phyloP scores from a whole-genome alignment of 2,329 filamentous ascomycete genomes.

The Didymella pomorum region DNA sequence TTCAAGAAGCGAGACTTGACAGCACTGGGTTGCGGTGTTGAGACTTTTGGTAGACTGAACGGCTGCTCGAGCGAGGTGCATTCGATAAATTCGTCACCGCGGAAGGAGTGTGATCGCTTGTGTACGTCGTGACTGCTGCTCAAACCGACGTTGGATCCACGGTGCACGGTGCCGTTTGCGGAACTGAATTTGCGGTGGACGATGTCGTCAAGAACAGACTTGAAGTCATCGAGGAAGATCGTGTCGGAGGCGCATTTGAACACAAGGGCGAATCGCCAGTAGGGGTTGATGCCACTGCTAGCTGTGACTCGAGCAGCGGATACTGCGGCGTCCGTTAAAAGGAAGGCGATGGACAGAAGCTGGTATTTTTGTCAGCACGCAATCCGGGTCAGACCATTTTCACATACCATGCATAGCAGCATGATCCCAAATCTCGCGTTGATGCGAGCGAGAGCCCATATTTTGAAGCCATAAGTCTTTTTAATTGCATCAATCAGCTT shows the following conservation, averaged over 20 bases:
- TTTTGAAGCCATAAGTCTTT: conserved; percentile 44
- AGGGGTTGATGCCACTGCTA: conserved; percentile 46
- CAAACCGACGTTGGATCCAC: conserved; percentile 21
- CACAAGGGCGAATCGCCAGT: conserved; percentile 48
- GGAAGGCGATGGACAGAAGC: conserved; percentile 40
- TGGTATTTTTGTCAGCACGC: background rate
- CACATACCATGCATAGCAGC: conserved; percentile 42
- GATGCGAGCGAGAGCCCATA: conserved; percentile 37
- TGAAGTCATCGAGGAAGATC: conserved; percentile 50
- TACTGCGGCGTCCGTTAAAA: conserved; percentile 43
- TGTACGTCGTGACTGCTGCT: conserved; percentile 15
- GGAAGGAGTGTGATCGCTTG: conserved; percentile 28
- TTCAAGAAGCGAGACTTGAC: conserved; percentile 24
- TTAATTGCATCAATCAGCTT: conserved; percentile 43
- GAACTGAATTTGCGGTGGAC: conserved; percentile 38
- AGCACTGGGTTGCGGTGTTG: conserved; percentile 17
- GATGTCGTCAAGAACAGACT: conserved; percentile 47
- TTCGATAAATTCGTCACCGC: conserved; percentile 33
- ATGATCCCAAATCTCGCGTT: conserved; percentile 46
- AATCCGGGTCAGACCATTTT: background rate
- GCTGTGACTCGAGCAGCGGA: conserved; percentile 38
- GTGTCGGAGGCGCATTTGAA: conserved; percentile 50
- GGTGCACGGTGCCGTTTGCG: conserved; percentile 24
- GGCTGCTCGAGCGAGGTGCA: conserved; percentile 24
- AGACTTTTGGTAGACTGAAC: conserved; percentile 16